Evolutionary conservation across 257 asterid genomes (phyloP).

Genomic region (Forsythia viridissima): DNA sequence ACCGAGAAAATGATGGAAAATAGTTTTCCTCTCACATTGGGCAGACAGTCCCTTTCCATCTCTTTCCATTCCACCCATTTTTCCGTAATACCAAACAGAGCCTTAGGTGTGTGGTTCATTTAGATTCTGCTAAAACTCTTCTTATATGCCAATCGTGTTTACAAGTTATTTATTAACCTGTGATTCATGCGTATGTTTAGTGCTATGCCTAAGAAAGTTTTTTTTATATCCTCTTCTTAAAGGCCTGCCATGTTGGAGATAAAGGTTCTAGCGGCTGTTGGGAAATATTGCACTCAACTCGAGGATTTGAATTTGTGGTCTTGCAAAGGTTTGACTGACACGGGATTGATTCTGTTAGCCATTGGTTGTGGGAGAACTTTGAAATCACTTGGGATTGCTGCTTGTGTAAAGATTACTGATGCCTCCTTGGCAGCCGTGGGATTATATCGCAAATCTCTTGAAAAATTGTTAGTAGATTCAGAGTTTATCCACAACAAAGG

Average conservation of each 20-base stretch:
- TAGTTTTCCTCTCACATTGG: too few relatives aligned
- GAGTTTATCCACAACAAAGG: constrained; percentile 66
- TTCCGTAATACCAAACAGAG: too few relatives aligned
- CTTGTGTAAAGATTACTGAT: constrained; percentile 75
- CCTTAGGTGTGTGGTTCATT: neutral
- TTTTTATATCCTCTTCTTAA: constrained; percentile 25
- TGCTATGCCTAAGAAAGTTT: constrained; percentile 7
- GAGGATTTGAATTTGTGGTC: constrained; percentile 79
- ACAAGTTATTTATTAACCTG: too few relatives aligned
- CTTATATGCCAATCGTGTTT: too few relatives aligned
- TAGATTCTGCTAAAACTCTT: neutral
- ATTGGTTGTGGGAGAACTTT: constrained; percentile 64
- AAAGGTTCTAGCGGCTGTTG: constrained; percentile 81
- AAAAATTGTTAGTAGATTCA: constrained; percentile 74
- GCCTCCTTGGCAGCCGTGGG: constrained; percentile 79
- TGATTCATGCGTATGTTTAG: neutral
- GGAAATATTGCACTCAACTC: constrained; percentile 64
- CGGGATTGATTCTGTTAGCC: constrained; percentile 64
- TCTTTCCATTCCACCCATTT: too few relatives aligned
- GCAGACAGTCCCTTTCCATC: too few relatives aligned
- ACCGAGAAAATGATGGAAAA: too few relatives aligned
- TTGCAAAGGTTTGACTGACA: constrained; percentile 81
- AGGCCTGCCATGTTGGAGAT: constrained; percentile 88
- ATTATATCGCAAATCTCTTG: constrained; percentile 67
- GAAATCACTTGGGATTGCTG: constrained; percentile 78